Evolutionary conservation across 768 basidiomycete species (phyloP).

Genomic region (Lactarius sanguifluus): DNA sequence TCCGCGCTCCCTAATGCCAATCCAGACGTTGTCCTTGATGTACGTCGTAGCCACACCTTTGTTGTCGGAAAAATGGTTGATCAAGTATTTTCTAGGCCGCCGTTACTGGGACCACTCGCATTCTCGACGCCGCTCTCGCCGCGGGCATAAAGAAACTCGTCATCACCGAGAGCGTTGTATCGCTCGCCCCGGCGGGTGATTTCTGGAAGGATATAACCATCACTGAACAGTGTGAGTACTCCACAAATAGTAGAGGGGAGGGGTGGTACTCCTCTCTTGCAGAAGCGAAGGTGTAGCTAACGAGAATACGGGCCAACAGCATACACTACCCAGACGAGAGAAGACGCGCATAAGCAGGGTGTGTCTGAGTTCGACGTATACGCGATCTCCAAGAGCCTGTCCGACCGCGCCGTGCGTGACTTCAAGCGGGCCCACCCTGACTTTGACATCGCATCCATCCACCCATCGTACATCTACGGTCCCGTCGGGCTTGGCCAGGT

Average conservation of each 20-base stretch:
- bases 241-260: background rate
- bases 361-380: slow-evolving; percentile 37
- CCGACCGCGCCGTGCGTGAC: slow-evolving; percentile 33
- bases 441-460: slow-evolving; percentile 34
- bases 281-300: background rate
- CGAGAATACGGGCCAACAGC: slow-evolving; percentile 30
- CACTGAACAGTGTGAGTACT: slow-evolving; percentile 12
- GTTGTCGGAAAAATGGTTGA: background rate
- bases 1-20: slow-evolving; percentile 13
- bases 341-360: slow-evolving; percentile 34
- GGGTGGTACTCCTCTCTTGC: background rate
- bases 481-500: slow-evolving; percentile 31
- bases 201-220: slow-evolving; percentile 6
- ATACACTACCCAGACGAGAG: slow-evolving; percentile 38
- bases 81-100: slow-evolving; percentile 11
- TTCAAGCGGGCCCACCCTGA: slow-evolving; percentile 34
- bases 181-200: background rate
- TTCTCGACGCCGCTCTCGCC: slow-evolving; percentile 20
- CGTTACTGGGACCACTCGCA: slow-evolving; percentile 22
- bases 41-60: background rate
- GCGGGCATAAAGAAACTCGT: slow-evolving; percentile 20
- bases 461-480: slow-evolving; percentile 37
- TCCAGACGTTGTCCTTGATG: slow-evolving; percentile 26
- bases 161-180: slow-evolving; percentile 21
- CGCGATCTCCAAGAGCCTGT: slow-evolving; percentile 38